Conservation (phyloP, 164 flowering plant genomes). For the Malania oleifera region DNA sequence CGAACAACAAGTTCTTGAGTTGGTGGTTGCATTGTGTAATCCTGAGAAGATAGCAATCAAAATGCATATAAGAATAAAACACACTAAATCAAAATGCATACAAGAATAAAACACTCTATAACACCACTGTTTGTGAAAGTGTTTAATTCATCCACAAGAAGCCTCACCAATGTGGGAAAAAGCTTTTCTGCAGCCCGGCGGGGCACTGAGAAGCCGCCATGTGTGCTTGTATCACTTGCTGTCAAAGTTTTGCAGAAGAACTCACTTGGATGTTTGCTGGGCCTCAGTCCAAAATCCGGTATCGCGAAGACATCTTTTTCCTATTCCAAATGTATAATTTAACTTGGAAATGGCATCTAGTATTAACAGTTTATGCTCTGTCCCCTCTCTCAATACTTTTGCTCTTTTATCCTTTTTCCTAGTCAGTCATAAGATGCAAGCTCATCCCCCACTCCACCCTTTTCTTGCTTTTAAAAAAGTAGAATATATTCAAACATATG, state of each 20-base stretch:
- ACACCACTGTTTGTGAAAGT: background rate
- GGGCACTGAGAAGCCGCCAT: constrained; percentile 99
- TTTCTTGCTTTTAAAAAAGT: background rate
- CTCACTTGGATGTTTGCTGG: constrained; percentile 86
- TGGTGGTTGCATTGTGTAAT: constrained; percentile 92
- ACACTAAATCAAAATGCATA: background rate
- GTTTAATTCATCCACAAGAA: background rate
- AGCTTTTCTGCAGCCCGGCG: constrained; percentile 99
- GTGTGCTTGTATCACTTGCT: constrained; percentile 99
- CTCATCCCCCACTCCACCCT: background rate
- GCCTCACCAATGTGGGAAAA: constrained; percentile 77
- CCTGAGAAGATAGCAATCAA: constrained; percentile 34
- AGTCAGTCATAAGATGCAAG: background rate
- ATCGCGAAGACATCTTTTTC: constrained; percentile 78
- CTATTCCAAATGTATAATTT: constrained; percentile 24
- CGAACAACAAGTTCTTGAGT: constrained; percentile 90
- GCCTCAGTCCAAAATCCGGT: constrained; percentile 66
- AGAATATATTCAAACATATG: background rate
- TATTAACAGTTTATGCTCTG: background rate
- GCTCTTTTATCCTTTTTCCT: background rate
- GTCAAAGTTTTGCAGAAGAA: constrained; percentile 98
- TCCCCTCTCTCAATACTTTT: background rate
- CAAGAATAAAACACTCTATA: no score
- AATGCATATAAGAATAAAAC: background rate
- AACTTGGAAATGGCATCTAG: background rate